A percentile compares a stretch with the other conserved stretches of the same genome.
phyloP scores from a whole-genome alignment of 257 asterid genomes.

The Solanum bulbocastanum region DNA sequence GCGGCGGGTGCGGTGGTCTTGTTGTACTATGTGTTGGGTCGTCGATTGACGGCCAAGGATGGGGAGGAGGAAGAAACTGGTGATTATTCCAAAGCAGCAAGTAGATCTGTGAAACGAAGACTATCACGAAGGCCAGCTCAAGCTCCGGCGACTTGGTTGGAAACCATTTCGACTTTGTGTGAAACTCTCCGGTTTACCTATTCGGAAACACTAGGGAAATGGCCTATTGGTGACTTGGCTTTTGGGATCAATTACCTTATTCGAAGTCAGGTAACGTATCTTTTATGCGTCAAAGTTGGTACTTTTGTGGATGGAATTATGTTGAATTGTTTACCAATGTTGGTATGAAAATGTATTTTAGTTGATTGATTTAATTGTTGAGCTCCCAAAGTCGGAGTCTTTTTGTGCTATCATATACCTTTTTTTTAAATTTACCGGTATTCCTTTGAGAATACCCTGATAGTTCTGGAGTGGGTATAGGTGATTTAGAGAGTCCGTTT shows the following conservation, averaged over 20 bases:
- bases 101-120: conserved; percentile 52
- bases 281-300: neutral
- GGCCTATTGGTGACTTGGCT: conserved; percentile 86
- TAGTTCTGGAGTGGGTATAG: neutral
- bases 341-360: neutral
- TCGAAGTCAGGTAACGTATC: conserved; percentile 52
- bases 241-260: conserved; percentile 73
- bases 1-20: conserved; percentile 73
- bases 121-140: conserved; percentile 77
- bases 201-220: conserved; percentile 75
- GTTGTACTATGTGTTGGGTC: conserved; percentile 58
- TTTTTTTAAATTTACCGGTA: neutral
- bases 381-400: neutral
- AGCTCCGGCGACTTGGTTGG: conserved; percentile 85
- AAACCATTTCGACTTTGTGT: conserved; percentile 54
- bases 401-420: neutral
- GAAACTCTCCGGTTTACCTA: conserved; percentile 79
- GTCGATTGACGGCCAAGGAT: conserved; percentile 35
- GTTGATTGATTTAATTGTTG: neutral
- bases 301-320: neutral
- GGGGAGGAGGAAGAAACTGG: conserved; percentile 28
- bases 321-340: neutral
- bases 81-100: conserved; percentile 40
- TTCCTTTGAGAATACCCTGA: neutral
- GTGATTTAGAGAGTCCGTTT: neutral